Evolutionary conservation across 495 filamentous ascomycete species (phyloP).

Genomic region (Entonaema liquescens): DNA sequence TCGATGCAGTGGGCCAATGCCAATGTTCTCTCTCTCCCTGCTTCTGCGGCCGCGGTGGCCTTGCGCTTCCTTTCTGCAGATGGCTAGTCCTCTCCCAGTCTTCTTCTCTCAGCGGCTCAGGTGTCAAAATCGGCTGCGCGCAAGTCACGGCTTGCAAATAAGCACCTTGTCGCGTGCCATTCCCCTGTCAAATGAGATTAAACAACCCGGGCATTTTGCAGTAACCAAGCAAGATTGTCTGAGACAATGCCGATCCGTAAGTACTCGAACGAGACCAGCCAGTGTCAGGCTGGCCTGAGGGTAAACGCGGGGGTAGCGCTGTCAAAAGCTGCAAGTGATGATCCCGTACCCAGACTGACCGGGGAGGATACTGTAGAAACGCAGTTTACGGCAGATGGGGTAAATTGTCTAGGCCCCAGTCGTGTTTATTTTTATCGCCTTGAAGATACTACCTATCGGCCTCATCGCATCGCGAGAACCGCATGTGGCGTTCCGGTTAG

Average conservation of each 20-base stretch:
- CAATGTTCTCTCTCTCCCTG: slow-evolving; percentile 8
- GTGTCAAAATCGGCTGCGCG: slow-evolving; percentile 32
- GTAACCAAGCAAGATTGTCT: slow-evolving; percentile 22
- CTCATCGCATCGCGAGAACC: slow-evolving; percentile 14
- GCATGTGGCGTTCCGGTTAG: slow-evolving; percentile 8
- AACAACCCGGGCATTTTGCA: slow-evolving; percentile 32
- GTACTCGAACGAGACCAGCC: slow-evolving; percentile 24
- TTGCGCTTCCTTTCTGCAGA: slow-evolving; percentile 30
- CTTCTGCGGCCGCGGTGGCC: slow-evolving; percentile 24
- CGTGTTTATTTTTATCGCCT: slow-evolving; percentile 34
- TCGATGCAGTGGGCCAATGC: slow-evolving; percentile 28
- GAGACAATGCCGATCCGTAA: slow-evolving; percentile 33
- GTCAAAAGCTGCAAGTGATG: slow-evolving; percentile 42
- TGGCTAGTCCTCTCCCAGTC: slow-evolving; percentile 24
- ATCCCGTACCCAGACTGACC: slow-evolving; percentile 38
- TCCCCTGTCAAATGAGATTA: slow-evolving; percentile 27
- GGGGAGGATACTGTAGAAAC: slow-evolving; percentile 22
- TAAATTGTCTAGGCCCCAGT: slow-evolving; percentile 17
- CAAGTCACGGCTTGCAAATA: slow-evolving; percentile 34
- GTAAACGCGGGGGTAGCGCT: slow-evolving; percentile 41
- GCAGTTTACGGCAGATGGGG: slow-evolving; percentile 34
- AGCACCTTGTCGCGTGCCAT: slow-evolving; percentile 36
- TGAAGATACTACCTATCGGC: slow-evolving; percentile 23
- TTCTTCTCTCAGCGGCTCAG: slow-evolving; percentile 26
- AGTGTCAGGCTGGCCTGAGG: slow-evolving; percentile 20